Evolutionary conservation across 1,284 basidiomycete species (phyloP).

Genomic region (Retiboletus flavoniger): DNA sequence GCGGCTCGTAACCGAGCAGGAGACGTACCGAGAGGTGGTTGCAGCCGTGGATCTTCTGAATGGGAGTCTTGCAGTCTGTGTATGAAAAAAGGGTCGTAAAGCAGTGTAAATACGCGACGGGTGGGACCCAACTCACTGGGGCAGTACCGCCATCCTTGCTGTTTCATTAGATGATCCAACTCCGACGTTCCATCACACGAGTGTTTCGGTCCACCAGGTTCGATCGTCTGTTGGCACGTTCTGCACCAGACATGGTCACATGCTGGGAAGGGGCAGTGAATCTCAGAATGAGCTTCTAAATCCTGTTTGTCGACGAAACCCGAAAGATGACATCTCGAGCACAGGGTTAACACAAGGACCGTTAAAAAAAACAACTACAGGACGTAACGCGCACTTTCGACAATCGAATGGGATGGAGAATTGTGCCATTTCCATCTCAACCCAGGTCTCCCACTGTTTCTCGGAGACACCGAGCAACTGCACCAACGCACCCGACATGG

Average conservation of each 20-base stretch:
- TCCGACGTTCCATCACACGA: conserved; percentile 58
- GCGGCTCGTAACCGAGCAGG: background rate
- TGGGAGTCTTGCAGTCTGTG: conserved; percentile 57
- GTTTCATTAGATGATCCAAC: conserved; percentile 50
- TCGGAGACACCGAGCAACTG: conserved; percentile 50
- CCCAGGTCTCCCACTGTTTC: conserved; percentile 47
- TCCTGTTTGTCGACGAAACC: conserved; percentile 51
- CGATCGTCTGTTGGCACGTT: conserved; percentile 46
- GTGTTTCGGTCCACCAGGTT: conserved; percentile 40
- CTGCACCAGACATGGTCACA: conserved; percentile 56
- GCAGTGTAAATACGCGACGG: background rate
- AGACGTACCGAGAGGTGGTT: conserved; percentile 62
- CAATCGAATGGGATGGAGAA: conserved; percentile 49
- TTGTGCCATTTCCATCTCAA: conserved; percentile 53
- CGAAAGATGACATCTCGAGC: conserved; percentile 43
- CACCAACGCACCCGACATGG: conserved; percentile 40
- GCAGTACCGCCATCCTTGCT: conserved; percentile 57
- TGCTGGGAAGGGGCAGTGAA: conserved; percentile 45
- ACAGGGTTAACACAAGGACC: background rate
- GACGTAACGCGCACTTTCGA: conserved; percentile 23
- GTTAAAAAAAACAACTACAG: background rate
- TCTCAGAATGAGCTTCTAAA: conserved; percentile 39
- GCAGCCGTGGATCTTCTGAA: conserved; percentile 56
- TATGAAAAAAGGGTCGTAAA: background rate
- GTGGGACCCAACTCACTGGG: conserved; percentile 41